Evolutionary conservation across 2,329 filamentous ascomycete genomes (phyloP).

Genomic region (Zelopaecilomyces penicillatus): DNA sequence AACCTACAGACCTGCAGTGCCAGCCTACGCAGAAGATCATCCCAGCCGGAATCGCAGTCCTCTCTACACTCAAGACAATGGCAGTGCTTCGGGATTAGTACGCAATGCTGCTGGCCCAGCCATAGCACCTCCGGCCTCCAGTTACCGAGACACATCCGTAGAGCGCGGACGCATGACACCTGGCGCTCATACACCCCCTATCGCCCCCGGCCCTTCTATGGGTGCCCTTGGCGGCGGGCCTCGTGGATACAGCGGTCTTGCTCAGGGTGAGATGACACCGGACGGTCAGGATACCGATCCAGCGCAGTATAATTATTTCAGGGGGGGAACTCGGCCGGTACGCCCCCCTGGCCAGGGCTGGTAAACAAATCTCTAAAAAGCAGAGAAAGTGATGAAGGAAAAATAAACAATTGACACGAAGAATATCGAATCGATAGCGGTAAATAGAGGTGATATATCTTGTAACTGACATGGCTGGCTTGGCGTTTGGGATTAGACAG

Average conservation of each 20-base stretch:
- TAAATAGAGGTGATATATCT: slow-evolving; percentile 2
- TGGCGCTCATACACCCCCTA: slow-evolving; percentile 10
- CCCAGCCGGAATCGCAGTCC: slow-evolving; percentile 33
- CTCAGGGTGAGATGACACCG: slow-evolving; percentile 40
- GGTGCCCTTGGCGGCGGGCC: slow-evolving; percentile 51
- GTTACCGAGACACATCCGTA: slow-evolving; percentile 15
- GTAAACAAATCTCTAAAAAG: slow-evolving; percentile 15
- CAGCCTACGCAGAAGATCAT: slow-evolving; percentile 12
- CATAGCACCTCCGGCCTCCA: slow-evolving; percentile 24
- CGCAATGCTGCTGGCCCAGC: slow-evolving; percentile 45
- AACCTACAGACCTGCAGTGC: slow-evolving; percentile 15
- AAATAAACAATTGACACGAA: not conserved
- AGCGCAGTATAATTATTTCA: slow-evolving; percentile 50
- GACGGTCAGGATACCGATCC: slow-evolving; percentile 31
- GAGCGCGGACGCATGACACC: slow-evolving; percentile 19
- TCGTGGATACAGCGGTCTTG: slow-evolving; percentile 50
- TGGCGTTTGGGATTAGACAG: slow-evolving; percentile 13
- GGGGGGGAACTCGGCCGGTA: slow-evolving; percentile 25
- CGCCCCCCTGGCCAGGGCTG: slow-evolving; percentile 31
- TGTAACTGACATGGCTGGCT: slow-evolving; percentile 6
- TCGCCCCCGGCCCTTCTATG: slow-evolving; percentile 31
- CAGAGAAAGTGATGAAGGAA: not conserved
- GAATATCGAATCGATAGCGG: too few species aligned
- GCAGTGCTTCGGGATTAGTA: slow-evolving; percentile 46
- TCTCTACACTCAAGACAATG: slow-evolving; percentile 43